These are phyloP conservation scores for Jamesozyma hellenica DNA, from an alignment of 805 yeast genomes.

Conservation along the genomic window DNA sequence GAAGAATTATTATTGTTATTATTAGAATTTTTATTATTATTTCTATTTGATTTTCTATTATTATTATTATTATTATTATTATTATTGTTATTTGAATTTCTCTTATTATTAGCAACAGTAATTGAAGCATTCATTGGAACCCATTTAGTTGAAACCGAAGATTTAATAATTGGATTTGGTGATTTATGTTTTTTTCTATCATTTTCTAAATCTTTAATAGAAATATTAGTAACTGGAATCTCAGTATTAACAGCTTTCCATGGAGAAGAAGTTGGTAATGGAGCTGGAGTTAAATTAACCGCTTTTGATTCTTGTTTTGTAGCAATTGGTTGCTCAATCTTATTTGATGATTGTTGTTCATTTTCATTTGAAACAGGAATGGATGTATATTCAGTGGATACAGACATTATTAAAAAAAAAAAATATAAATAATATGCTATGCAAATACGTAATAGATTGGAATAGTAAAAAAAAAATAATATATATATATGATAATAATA, in stretches of 20 bases:
- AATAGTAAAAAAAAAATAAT: no score
- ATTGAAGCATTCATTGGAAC: constrained; percentile 56
- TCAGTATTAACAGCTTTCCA: constrained; percentile 24
- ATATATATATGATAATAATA: no score
- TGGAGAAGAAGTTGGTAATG: constrained; percentile 28
- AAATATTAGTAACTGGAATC: constrained; percentile 19
- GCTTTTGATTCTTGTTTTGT: background rate
- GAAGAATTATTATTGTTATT: constrained; percentile 2
- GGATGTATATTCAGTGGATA: constrained; percentile 2
- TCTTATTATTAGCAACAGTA: constrained; percentile 27
- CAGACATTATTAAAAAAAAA: constrained; percentile 2
- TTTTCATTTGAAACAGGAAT: constrained; percentile 6
- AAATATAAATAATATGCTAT: no score
- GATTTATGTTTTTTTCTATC: constrained; percentile 13
- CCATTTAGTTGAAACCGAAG: constrained; percentile 42
- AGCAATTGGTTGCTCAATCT: background rate
- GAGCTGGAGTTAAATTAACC: constrained; percentile 24
- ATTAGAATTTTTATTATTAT: background rate
- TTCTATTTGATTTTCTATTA: no score
- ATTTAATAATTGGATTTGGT: constrained; percentile 11
- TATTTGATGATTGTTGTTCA: background rate
- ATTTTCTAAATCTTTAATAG: constrained; percentile 12
- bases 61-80: constrained; percentile 7
- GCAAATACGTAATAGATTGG: no score
- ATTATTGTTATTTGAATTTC: constrained; percentile 10